These are phyloP conservation scores for Aristolochia contorta DNA, from an alignment of 164 flowering plant species.

Conservation along the genomic window DNA sequence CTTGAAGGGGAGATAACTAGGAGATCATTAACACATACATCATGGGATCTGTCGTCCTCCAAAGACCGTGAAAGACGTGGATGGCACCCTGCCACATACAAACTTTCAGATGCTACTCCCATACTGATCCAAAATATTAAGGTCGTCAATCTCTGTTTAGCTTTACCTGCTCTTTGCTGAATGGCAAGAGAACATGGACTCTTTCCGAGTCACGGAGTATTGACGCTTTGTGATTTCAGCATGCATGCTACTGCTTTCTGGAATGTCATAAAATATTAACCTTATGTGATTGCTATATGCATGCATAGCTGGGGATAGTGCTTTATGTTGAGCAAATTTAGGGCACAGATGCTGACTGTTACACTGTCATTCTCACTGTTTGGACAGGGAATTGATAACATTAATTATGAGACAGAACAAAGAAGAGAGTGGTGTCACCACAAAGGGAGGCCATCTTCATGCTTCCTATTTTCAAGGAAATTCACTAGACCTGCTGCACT, in stretches of 20 bases:
- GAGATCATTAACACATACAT: constrained; percentile 33
- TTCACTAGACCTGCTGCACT: constrained; percentile 86
- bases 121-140: constrained; percentile 44
- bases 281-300: background rate
- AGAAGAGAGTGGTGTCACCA: constrained; percentile 88
- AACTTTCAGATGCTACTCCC: constrained; percentile 80
- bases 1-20: constrained; percentile 45
- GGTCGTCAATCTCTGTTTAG: constrained; percentile 9
- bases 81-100: constrained; percentile 95
- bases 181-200: too few relatives aligned
- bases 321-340: background rate
- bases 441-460: constrained; percentile 65
- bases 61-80: constrained; percentile 66
- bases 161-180: background rate
- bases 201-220: too few relatives aligned
- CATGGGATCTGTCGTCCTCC: constrained; percentile 85
- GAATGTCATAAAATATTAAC: background rate
- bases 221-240: too few relatives aligned
- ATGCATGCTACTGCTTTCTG: too few relatives aligned
- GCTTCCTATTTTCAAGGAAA: constrained; percentile 91
- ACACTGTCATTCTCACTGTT: background rate
- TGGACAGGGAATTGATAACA: constrained; percentile 63
- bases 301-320: background rate
- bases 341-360: background rate
- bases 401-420: constrained; percentile 74